Conservation (phyloP, 2,329 filamentous ascomycete species). For the Aspergillus sp. region DNA sequence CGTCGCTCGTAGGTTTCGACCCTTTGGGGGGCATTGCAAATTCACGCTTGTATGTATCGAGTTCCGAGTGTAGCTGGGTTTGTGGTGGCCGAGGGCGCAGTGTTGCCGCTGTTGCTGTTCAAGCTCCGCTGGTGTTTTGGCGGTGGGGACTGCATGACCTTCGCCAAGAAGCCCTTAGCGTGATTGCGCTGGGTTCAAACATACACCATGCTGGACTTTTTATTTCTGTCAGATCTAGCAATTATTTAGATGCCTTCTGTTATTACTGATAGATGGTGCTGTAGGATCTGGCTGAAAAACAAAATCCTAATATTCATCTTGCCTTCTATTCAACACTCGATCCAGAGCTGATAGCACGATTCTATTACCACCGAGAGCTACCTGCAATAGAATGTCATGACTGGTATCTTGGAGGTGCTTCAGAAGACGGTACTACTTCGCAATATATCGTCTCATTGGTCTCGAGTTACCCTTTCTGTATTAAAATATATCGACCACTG, state of each 20-base stretch:
- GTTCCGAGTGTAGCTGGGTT: constrained; percentile 16
- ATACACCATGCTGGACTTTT: background rate
- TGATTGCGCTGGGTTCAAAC: background rate
- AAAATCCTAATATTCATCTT: too few relatives aligned
- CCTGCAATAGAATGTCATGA: background rate
- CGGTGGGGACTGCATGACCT: constrained; percentile 33
- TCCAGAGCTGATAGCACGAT: too few relatives aligned
- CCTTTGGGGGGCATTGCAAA: constrained; percentile 42
- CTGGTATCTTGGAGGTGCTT: background rate
- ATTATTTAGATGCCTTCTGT: too few relatives aligned
- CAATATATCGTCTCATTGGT: background rate
- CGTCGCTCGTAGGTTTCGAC: constrained; percentile 51
- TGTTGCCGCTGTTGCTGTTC: constrained; percentile 7
- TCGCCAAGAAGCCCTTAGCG: constrained; percentile 31
- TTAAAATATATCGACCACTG: background rate
- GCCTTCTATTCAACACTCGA: too few relatives aligned
- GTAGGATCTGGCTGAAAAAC: too few relatives aligned
- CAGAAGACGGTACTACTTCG: background rate
- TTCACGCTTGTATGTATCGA: constrained; percentile 8
- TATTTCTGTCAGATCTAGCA: background rate
- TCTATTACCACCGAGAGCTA: background rate
- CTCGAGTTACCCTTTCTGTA: background rate
- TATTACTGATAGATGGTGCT: background rate
- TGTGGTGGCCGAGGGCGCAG: constrained; percentile 17
- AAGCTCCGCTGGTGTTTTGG: constrained; percentile 23